phyloP scores from a whole-genome alignment of 1,139 yeast species.

The Nakaseomyces uthaithaninus region DNA sequence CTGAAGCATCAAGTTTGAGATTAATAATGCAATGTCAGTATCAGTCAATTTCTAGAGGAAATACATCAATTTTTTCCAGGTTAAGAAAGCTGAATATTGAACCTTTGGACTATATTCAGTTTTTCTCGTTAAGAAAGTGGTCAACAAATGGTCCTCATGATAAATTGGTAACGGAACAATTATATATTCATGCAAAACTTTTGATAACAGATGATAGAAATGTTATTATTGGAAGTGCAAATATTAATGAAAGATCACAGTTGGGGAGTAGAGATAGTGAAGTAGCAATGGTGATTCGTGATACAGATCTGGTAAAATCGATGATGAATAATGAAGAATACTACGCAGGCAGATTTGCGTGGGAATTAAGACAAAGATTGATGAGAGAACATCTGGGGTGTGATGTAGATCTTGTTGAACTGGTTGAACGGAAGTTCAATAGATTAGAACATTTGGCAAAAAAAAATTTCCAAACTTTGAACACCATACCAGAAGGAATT shows the following conservation, averaged over 20 bases:
- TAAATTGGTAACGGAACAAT: slow-evolving; percentile 76
- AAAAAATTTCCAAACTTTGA: slow-evolving; percentile 30
- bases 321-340: slow-evolving; percentile 78
- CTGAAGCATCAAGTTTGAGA: slow-evolving; percentile 89
- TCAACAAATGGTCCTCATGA: slow-evolving; percentile 77
- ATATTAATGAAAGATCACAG: slow-evolving; percentile 92
- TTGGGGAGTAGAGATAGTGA: slow-evolving; percentile 92
- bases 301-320: slow-evolving; percentile 64
- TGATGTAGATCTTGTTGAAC: slow-evolving; percentile 78
- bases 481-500: slow-evolving; percentile 12
- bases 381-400: slow-evolving; percentile 97
- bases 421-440: slow-evolving; percentile 68
- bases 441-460: slow-evolving; percentile 51
- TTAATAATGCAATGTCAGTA: slow-evolving; percentile 96
- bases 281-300: slow-evolving; percentile 81
- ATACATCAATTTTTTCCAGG: slow-evolving; percentile 80
- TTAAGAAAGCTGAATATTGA: slow-evolving; percentile 70
- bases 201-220: slow-evolving; percentile 90
- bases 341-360: slow-evolving; percentile 80
- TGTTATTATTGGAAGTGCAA: slow-evolving; percentile 94
- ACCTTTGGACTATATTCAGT: slow-evolving; percentile 87
- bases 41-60: slow-evolving; percentile 86
- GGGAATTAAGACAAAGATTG: slow-evolving; percentile 75
- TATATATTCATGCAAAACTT: slow-evolving; percentile 87
- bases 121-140: slow-evolving; percentile 91